A percentile compares a stretch with the other conserved stretches of the same genome.
Conservation (phyloP, 345 rosid species). For the Firmiana major region DNA sequence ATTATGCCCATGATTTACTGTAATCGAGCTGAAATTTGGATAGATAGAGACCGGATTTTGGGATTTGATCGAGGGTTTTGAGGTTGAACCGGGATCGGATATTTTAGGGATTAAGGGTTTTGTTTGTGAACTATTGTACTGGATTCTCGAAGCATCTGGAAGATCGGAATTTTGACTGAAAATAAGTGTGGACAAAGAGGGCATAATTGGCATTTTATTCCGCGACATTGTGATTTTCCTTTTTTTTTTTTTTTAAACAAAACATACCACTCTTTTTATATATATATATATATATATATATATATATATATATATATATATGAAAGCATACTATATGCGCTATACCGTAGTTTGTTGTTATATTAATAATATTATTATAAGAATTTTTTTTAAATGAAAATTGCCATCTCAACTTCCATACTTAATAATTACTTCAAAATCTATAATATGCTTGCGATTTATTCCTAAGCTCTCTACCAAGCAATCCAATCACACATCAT, state of each 20-base stretch:
- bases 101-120: not conserved
- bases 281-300: too few species aligned
- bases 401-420: not conserved
- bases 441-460: not conserved
- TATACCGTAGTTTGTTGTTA: too few species aligned
- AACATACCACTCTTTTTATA: too few species aligned
- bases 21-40: not conserved
- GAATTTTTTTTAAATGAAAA: too few species aligned
- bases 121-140: not conserved
- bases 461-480: not conserved
- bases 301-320: too few species aligned
- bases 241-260: too few species aligned
- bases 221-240: too few species aligned
- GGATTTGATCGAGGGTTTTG: not conserved
- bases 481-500: not conserved
- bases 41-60: not conserved
- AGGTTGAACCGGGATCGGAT: not conserved
- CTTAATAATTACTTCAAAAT: not conserved
- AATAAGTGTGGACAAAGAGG: not conserved
- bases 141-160: not conserved
- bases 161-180: not conserved
- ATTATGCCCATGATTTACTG: conserved; percentile 57
- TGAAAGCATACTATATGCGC: too few species aligned
- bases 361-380: too few species aligned
- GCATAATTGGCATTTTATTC: not conserved